Evolutionary conservation across 139 green algal genomes (phyloP).

Genomic region (Coelastrella sp.): DNA sequence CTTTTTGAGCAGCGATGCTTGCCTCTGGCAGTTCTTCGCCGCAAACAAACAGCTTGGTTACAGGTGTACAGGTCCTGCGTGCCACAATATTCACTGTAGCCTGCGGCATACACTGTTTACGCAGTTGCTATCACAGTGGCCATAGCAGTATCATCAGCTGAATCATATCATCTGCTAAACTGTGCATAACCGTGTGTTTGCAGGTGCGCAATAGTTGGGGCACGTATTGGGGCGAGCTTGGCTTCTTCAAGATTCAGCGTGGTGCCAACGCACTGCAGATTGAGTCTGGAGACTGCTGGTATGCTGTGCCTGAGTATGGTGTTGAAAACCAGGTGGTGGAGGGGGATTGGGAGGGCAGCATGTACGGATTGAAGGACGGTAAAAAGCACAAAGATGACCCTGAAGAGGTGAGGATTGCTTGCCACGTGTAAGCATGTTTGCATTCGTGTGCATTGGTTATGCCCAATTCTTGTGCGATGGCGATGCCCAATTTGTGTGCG

Average conservation of each 20-base stretch:
- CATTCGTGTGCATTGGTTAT: too few species aligned
- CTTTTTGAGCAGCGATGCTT: too few species aligned
- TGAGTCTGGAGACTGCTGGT: slow-evolving; percentile 64
- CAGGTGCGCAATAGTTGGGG: slow-evolving; percentile 68
- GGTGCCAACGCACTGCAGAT: slow-evolving; percentile 66
- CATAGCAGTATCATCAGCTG: too few species aligned
- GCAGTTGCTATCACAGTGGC: too few species aligned
- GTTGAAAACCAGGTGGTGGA: slow-evolving; percentile 53
- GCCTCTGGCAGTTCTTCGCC: too few species aligned
- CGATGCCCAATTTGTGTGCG: too few species aligned
- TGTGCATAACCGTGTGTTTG: background rate
- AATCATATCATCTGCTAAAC: too few species aligned
- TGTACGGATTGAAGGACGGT: slow-evolving; percentile 56
- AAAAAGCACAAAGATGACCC: background rate
- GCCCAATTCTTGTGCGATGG: too few species aligned
- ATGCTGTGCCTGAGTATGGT: slow-evolving; percentile 48
- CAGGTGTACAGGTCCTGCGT: too few species aligned
- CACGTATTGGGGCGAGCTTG: slow-evolving; percentile 59
- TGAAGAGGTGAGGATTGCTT: background rate
- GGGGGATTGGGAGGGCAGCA: slow-evolving; percentile 60
- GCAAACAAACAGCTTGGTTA: too few species aligned
- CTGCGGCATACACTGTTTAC: too few species aligned
- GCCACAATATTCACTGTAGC: too few species aligned
- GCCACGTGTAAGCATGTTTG: background rate
- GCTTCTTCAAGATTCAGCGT: slow-evolving; percentile 57